A percentile compares a stretch with the other conserved stretches of the same genome.
Evolutionary conservation across 441 rosid genomes (phyloP).

Genomic region (Corymbia calophylla): DNA sequence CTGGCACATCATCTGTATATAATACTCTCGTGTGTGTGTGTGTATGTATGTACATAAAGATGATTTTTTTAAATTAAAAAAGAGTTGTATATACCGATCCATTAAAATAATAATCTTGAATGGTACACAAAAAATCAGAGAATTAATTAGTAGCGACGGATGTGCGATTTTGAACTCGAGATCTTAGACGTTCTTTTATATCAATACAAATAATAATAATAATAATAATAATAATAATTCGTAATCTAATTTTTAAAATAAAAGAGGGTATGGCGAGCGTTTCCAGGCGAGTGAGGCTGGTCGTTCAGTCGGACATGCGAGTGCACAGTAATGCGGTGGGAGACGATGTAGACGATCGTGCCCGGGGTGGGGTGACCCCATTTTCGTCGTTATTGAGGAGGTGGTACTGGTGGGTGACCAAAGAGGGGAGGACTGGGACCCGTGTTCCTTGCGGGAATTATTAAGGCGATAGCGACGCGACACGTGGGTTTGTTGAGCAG

Average conservation of each 20-base stretch:
- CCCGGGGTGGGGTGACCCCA: neutral
- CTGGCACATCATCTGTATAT: neutral
- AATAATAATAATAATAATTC: no score
- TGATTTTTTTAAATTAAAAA: no score
- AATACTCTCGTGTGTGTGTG: accelerated
- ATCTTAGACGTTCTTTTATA: no score
- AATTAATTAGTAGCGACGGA: no score
- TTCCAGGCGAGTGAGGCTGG: no score
- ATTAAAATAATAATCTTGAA: neutral
- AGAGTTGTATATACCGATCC: neutral
- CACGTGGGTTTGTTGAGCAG: constrained; percentile 47
- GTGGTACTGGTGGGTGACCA: neutral
- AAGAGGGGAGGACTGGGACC: neutral
- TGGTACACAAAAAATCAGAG: no score
- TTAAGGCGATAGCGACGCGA: constrained; percentile 16
- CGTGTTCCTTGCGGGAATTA: neutral
- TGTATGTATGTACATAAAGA: neutral
- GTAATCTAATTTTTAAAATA: no score
- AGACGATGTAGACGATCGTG: neutral
- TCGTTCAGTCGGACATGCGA: no score
- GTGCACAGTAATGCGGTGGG: neutral
- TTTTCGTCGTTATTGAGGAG: neutral
- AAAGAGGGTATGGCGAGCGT: no score
- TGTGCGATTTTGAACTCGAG: no score
- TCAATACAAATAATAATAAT: no score